Conservation (phyloP, 1,284 basidiomycete genomes). For the Psilocybe mexicana region DNA sequence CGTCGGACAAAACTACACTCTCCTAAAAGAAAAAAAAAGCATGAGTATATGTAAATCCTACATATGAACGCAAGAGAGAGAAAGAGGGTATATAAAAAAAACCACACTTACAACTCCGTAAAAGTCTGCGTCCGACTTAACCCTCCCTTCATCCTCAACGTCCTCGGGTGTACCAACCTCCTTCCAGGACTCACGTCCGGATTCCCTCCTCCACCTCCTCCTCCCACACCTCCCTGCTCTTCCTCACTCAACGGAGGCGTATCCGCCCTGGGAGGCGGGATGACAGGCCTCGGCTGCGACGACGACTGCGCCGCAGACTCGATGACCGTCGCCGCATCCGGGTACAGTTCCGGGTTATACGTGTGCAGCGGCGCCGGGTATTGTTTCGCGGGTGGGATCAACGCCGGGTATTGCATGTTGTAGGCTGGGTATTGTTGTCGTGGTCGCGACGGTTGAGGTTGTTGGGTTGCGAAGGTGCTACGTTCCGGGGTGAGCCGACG, state of each 20-base stretch:
- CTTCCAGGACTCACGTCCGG: background rate
- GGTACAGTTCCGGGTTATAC: slow-evolving; percentile 36
- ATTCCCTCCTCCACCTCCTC: background rate
- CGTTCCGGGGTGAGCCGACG: slow-evolving; percentile 10
- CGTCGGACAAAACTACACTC: background rate
- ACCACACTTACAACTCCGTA: slow-evolving; percentile 27
- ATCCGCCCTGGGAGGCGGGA: slow-evolving; percentile 12
- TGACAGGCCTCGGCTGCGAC: slow-evolving; percentile 13
- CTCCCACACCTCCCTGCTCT: background rate
- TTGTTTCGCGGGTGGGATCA: slow-evolving; percentile 26
- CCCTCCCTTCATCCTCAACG: slow-evolving; percentile 24
- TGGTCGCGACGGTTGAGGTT: background rate
- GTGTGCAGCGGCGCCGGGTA: slow-evolving; percentile 36
- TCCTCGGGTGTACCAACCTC: slow-evolving; percentile 20
- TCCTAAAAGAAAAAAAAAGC: slow-evolving; percentile 1
- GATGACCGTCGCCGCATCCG: slow-evolving; percentile 32
- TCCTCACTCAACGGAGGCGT: slow-evolving; percentile 23
- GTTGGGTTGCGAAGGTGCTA: background rate
- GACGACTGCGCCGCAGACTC: slow-evolving; percentile 16
- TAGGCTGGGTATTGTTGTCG: background rate
- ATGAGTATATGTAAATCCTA: background rate
- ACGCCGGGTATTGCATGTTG: background rate
- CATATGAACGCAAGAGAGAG: background rate
- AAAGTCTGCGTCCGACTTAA: slow-evolving; percentile 34
- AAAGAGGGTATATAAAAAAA: slow-evolving; percentile 3